phyloP scores from a whole-genome alignment of 768 basidiomycete species.

The Antrodiella citrinella region DNA sequence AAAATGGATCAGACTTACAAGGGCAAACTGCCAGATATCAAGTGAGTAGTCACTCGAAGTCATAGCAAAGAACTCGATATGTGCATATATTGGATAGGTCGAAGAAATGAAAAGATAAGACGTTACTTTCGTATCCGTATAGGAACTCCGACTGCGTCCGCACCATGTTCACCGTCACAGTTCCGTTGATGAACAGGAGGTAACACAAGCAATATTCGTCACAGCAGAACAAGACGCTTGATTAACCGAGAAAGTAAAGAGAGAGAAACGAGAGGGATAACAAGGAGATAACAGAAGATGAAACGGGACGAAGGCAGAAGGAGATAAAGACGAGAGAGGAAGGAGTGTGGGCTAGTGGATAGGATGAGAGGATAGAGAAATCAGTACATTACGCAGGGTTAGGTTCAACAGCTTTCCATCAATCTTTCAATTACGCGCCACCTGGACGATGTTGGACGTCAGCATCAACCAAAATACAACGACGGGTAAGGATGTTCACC shows the following conservation, averaged over 20 bases:
- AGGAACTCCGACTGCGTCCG: background rate
- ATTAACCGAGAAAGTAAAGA: background rate
- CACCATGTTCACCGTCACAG: background rate
- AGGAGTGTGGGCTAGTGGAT: background rate
- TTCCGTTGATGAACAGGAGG: background rate
- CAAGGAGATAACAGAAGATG: background rate
- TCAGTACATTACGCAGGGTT: background rate
- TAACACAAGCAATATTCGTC: background rate
- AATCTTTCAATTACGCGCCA: background rate
- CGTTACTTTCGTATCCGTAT: background rate
- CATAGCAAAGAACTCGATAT: too few relatives aligned
- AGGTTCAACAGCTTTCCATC: background rate
- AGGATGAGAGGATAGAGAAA: conserved; percentile 1
- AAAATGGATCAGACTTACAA: too few relatives aligned
- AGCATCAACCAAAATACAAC: conserved; percentile 2
- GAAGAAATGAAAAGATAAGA: background rate
- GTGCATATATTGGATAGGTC: background rate
- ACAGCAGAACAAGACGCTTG: background rate
- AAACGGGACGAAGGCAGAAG: background rate
- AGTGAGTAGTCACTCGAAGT: too few relatives aligned
- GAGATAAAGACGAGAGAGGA: background rate
- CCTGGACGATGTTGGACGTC: background rate
- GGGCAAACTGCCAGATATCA: too few relatives aligned
- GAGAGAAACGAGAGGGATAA: background rate
- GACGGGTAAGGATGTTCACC: conserved; percentile 22